phyloP scores from a whole-genome alignment of 495 filamentous ascomycete genomes.

The Aspergillus bridgeri region DNA sequence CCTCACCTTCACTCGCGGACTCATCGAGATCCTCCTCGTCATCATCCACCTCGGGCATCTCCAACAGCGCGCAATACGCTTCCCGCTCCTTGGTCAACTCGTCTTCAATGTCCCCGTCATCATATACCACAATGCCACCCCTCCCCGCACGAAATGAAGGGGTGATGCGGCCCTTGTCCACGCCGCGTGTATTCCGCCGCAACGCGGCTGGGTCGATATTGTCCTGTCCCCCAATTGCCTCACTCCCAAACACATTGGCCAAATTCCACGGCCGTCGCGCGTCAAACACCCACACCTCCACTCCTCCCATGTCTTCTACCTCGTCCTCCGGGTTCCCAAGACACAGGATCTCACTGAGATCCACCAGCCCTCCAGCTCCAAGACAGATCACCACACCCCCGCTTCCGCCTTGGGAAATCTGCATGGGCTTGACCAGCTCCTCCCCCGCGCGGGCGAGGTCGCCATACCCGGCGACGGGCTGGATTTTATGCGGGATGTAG shows the following conservation, averaged over 20 bases:
- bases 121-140: conserved; percentile 86
- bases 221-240: conserved; percentile 43
- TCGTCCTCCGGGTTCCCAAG: conserved; percentile 52
- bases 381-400: conserved; percentile 89
- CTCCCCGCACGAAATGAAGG: conserved; percentile 68
- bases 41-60: conserved; percentile 89
- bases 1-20: conserved; percentile 33
- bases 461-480: conserved; percentile 87
- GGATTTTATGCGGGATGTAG: conserved; percentile 97
- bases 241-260: conserved; percentile 83
- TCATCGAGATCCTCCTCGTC: conserved; percentile 63
- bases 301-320: conserved; percentile 61
- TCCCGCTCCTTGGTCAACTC: conserved; percentile 70
- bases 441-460: conserved; percentile 76
- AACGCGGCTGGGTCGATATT: conserved; percentile 45
- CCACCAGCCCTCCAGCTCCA: conserved; percentile 86
- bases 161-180: conserved; percentile 64
- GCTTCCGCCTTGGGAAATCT: conserved; percentile 69
- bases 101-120: conserved; percentile 94
- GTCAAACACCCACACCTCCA: conserved; percentile 95
- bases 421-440: conserved; percentile 78
- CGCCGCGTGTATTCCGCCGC: conserved; percentile 46
- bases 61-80: conserved; percentile 75
- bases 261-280: conserved; percentile 92
- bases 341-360: conserved; percentile 70